These are phyloP conservation scores for Xylariaceae sp. DNA, from an alignment of 2,329 filamentous ascomycete species.

Conservation along the genomic window DNA sequence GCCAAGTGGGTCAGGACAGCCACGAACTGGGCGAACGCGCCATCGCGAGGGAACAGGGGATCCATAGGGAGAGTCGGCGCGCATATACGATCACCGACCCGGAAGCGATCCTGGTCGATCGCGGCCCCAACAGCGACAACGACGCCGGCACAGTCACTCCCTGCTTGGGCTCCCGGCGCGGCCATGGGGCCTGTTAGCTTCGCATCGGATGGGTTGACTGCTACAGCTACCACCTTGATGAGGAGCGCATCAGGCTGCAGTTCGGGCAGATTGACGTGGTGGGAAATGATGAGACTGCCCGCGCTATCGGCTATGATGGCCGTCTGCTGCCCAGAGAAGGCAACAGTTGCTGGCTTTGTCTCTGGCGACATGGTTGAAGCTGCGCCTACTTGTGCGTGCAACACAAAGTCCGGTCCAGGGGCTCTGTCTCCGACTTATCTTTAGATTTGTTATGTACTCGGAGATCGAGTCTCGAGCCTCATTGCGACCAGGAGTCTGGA, in stretches of 20 bases:
- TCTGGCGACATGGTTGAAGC: too few relatives aligned
- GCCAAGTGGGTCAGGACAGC: constrained; percentile 21
- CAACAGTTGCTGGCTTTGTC: too few relatives aligned
- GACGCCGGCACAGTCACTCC: constrained; percentile 17
- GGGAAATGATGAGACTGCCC: constrained; percentile 8
- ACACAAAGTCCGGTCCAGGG: too few relatives aligned
- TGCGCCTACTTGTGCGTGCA: too few relatives aligned
- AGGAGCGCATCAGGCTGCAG: constrained; percentile 15
- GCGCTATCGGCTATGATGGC: constrained; percentile 11
- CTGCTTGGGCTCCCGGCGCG: constrained; percentile 17
- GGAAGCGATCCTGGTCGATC: constrained; percentile 16
- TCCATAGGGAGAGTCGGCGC: too few relatives aligned
- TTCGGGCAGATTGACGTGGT: constrained; percentile 11
- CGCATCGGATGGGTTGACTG: constrained; percentile 20
- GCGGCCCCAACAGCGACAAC: constrained; percentile 14
- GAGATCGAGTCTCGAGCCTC: too few relatives aligned
- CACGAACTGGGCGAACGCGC: constrained; percentile 34
- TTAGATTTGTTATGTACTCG: too few relatives aligned
- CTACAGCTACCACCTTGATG: constrained; percentile 17
- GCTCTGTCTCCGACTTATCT: too few relatives aligned
- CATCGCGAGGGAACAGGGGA: too few relatives aligned
- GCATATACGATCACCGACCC: too few relatives aligned
- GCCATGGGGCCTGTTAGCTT: constrained; percentile 13
- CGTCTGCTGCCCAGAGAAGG: not conserved
- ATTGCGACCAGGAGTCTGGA: too few relatives aligned